Evolutionary conservation across 257 asterid species (phyloP).

Genomic region (Orobanche coerulescens): DNA sequence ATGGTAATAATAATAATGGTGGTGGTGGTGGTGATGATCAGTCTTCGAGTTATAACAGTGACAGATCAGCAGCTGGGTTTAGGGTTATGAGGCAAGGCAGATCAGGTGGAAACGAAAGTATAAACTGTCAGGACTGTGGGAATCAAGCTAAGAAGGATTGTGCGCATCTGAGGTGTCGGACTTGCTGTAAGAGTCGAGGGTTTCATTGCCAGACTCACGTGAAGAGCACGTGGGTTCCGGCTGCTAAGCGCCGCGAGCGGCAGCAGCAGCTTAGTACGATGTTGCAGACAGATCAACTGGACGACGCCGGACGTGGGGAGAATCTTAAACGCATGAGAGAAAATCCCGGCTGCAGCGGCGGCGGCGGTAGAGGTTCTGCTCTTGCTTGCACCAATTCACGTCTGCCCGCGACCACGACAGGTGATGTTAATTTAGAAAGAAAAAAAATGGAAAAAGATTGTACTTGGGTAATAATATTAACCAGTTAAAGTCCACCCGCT

Average conservation of each 20-base stretch:
- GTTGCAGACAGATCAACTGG: background rate
- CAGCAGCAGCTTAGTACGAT: constrained; percentile 28
- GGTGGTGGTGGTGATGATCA: constrained; percentile 24
- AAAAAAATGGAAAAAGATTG: background rate
- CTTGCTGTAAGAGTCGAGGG: constrained; percentile 64
- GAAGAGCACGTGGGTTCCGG: constrained; percentile 72
- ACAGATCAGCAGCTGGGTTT: constrained; percentile 20
- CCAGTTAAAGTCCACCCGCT: constrained; percentile 6
- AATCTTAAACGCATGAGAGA: constrained; percentile 29
- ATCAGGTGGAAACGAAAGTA: constrained; percentile 19
- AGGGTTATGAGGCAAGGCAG: constrained; percentile 27
- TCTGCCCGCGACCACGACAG: constrained; percentile 42
- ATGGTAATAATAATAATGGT: constrained; percentile 14
- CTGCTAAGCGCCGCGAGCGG: constrained; percentile 49
- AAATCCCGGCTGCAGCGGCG: constrained; percentile 8
- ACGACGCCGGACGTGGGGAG: background rate
- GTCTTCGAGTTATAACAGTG: constrained; percentile 19
- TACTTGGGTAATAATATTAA: background rate
- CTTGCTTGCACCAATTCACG: constrained; percentile 36
- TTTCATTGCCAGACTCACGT: constrained; percentile 51
- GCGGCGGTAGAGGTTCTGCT: constrained; percentile 24
- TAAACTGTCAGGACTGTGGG: constrained; percentile 63
- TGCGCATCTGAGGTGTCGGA: constrained; percentile 46
- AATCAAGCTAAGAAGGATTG: constrained; percentile 70
- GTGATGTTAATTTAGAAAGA: constrained; percentile 21